Evolutionary conservation across 345 rosid genomes (phyloP).

Genomic region (Sisymbrium altissimum): DNA sequence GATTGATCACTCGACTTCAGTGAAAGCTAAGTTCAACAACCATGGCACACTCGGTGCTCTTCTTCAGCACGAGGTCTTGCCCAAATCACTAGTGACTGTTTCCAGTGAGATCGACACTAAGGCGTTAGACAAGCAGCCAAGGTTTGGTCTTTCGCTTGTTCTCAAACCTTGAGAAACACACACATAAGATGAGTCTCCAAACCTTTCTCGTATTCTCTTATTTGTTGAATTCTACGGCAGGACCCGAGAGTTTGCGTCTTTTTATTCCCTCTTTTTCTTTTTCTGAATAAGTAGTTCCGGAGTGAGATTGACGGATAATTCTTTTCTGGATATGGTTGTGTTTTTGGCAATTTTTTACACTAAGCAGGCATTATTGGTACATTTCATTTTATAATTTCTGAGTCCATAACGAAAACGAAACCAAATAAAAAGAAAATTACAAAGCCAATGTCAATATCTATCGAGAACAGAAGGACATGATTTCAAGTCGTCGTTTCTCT

Average conservation of each 20-base stretch:
- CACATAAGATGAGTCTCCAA: not conserved
- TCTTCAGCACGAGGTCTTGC: slow-evolving; percentile 83
- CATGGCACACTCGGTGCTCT: slow-evolving; percentile 77
- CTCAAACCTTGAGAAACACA: slow-evolving; percentile 53
- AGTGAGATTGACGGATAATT: slow-evolving; percentile 26
- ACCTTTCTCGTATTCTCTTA: slow-evolving; percentile 30
- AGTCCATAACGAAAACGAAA: not conserved
- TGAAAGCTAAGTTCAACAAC: slow-evolving; percentile 87
- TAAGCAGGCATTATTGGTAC: no score
- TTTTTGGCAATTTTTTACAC: not conserved
- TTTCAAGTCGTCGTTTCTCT: no score
- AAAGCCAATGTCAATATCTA: no score
- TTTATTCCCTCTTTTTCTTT: not conserved
- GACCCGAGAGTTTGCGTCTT: not conserved
- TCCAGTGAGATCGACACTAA: slow-evolving; percentile 87
- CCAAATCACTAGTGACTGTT: slow-evolving; percentile 66
- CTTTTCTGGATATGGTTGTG: slow-evolving; percentile 10
- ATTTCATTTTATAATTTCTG: not conserved
- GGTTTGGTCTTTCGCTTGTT: slow-evolving; percentile 76
- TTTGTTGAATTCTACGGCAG: slow-evolving; percentile 40
- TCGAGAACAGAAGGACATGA: no score
- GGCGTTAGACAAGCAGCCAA: slow-evolving; percentile 73
- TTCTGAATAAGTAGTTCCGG: slow-evolving; percentile 31
- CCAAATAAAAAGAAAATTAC: not conserved
- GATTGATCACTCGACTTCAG: slow-evolving; percentile 61